These are phyloP conservation scores for Fusarium sp. DNA, from an alignment of 2,329 filamentous ascomycete species.

Conservation along the genomic window DNA sequence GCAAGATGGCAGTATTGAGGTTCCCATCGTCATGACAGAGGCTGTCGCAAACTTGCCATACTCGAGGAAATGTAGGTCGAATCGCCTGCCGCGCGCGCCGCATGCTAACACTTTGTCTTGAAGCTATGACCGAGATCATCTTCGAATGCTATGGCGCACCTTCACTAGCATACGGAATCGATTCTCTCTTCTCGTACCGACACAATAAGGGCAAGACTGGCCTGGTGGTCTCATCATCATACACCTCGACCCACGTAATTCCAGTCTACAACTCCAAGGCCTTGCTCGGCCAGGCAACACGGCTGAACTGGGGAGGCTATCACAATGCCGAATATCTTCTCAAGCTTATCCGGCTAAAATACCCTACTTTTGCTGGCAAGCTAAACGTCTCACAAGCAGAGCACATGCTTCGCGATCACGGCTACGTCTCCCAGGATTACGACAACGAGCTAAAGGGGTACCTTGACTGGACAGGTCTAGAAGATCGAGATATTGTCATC, in stretches of 20 bases:
- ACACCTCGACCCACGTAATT: constrained; percentile 94
- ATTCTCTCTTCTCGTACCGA: constrained; percentile 93
- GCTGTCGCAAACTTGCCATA: constrained; percentile 91
- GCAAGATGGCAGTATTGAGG: constrained; percentile 74
- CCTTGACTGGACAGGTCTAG: constrained; percentile 89
- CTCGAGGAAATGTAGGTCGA: constrained; percentile 76
- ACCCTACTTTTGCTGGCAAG: constrained; percentile 86
- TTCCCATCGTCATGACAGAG: constrained; percentile 95
- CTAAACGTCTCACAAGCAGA: constrained; percentile 87
- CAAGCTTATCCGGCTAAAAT: constrained; percentile 89
- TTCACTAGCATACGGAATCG: constrained; percentile 90
- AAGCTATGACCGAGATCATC: constrained; percentile 95
- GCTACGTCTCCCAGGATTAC: constrained; percentile 86
- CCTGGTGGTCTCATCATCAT: constrained; percentile 87
- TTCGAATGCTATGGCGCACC: constrained; percentile 96
- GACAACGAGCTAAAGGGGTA: constrained; percentile 77
- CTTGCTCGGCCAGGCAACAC: constrained; percentile 81
- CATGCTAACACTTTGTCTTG: constrained; percentile 32
- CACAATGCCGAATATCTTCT: constrained; percentile 90
- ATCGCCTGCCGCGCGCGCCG: not conserved
- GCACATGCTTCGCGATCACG: constrained; percentile 84
- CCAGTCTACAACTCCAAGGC: constrained; percentile 89
- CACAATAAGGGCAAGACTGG: constrained; percentile 90
- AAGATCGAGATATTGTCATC: constrained; percentile 86
- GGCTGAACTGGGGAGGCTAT: constrained; percentile 93